These are phyloP conservation scores for Aureobasidium subglaciale DNA, from an alignment of 2,329 filamentous ascomycete species.

Conservation along the genomic window DNA sequence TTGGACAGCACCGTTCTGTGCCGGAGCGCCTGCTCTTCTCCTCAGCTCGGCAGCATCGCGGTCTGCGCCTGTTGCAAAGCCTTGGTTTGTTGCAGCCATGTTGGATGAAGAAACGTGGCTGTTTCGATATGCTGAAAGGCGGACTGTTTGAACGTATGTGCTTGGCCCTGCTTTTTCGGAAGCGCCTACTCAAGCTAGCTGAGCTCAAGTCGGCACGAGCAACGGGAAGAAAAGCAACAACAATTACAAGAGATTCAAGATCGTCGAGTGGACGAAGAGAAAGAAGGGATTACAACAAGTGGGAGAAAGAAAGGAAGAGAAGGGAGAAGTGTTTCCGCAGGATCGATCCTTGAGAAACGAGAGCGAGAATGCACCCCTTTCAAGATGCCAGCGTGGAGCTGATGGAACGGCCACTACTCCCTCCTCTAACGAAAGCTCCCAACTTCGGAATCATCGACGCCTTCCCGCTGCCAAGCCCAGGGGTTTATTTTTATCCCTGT, in stretches of 20 bases:
- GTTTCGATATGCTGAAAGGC: not conserved
- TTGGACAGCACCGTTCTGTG: conserved; percentile 10
- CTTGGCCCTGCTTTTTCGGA: not conserved
- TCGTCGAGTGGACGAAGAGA: conserved; percentile 4
- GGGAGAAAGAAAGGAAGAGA: conserved; percentile 4
- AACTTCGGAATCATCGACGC: not conserved
- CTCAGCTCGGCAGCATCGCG: conserved; percentile 2
- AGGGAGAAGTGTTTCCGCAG: not conserved
- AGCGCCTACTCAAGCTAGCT: conserved; percentile 10
- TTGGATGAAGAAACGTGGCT: not conserved
- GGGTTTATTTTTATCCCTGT: conserved; percentile 1
- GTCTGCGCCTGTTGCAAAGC: conserved; percentile 8
- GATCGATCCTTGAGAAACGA: not conserved
- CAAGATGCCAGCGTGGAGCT: conserved; percentile 16
- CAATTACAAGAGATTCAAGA: not conserved
- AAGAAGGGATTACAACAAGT: conserved; percentile 9
- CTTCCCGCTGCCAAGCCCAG: conserved; percentile 1
- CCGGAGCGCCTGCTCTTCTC: conserved; percentile 7
- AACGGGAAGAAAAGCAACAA: conserved; percentile 5
- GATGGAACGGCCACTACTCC: conserved; percentile 4
- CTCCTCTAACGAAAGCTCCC: not conserved
- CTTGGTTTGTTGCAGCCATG: conserved; percentile 13
- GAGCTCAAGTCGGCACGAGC: not conserved
- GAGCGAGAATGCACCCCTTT: conserved; percentile 13
- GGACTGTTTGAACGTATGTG: not conserved